A percentile compares a stretch with the other conserved stretches of the same genome.
Conservation (phyloP, 2,329 filamentous ascomycete species). For the Venturia carpophila region DNA sequence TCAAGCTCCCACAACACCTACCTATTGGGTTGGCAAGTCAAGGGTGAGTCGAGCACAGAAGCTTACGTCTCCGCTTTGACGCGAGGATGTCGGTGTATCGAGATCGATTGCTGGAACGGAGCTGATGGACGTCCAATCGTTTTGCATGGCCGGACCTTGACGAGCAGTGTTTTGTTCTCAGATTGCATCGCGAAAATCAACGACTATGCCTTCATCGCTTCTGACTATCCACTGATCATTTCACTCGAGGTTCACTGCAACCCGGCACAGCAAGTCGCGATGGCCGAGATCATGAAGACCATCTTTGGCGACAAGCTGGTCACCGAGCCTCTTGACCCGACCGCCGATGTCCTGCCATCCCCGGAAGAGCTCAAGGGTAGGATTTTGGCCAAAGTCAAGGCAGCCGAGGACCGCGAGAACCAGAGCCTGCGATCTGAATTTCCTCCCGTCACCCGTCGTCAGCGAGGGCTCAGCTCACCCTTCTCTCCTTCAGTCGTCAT, state of each 20-base stretch:
- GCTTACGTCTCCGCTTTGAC: slow-evolving; percentile 86
- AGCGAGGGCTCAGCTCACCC: slow-evolving; percentile 70
- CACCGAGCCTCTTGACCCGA: slow-evolving; percentile 62
- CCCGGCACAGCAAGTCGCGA: slow-evolving; percentile 69
- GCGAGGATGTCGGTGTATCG: slow-evolving; percentile 86
- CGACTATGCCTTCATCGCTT: slow-evolving; percentile 84
- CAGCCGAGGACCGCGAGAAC: slow-evolving; percentile 52
- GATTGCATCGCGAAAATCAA: slow-evolving; percentile 91
- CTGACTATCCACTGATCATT: slow-evolving; percentile 83
- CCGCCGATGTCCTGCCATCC: slow-evolving; percentile 64
- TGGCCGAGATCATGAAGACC: slow-evolving; percentile 83
- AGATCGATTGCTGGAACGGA: slow-evolving; percentile 98
- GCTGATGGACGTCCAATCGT: slow-evolving; percentile 80
- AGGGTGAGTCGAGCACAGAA: slow-evolving; percentile 84
- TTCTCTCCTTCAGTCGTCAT: slow-evolving; percentile 55
- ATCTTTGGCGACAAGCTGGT: slow-evolving; percentile 76
- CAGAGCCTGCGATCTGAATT: slow-evolving; percentile 31
- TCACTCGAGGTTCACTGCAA: slow-evolving; percentile 95
- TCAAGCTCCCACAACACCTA: slow-evolving; percentile 99
- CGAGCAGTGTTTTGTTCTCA: slow-evolving; percentile 77
- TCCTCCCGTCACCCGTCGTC: slow-evolving; percentile 28
- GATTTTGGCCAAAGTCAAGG: slow-evolving; percentile 92
- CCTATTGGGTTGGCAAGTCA: slow-evolving; percentile 81
- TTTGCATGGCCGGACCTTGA: slow-evolving; percentile 83
- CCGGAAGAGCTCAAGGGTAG: slow-evolving; percentile 77